Base-by-base conservation (phyloP, 306 rosid genomes). In the Corylus americana region DNA sequence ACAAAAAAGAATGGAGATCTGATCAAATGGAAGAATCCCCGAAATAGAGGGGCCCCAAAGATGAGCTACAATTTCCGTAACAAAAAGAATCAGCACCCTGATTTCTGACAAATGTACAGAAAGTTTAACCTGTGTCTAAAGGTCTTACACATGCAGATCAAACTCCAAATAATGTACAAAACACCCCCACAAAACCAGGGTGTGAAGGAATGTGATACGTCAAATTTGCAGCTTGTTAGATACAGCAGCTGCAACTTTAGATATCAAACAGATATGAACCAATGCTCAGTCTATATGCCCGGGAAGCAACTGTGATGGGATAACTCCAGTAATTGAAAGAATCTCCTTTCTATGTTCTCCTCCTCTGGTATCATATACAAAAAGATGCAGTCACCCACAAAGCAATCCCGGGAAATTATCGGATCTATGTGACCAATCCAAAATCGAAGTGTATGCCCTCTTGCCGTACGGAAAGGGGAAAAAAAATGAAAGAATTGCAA, bases 401-500 rank as follows among this genome's bases (percentile, higher is more conserved):
- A 80, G 77, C 84, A 64, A 85, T 86, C 88, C 88, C 80, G 74
- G 82, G 85, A 75, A 71, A 73, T 77, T 89, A 89, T 72, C 83
- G 59, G 87, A 78, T 80, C 84, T 85, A 80, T 78, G 80, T 83
- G 85, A 86, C 82, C 88, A 79, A 79, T 85, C 87, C 74, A 73
- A 86, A 86, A 77, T 69, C 61, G 75, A 63, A 77, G 90, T 69
- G 80, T 82, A 55, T 81, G 91, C 90, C 94, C 90, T 84, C 86
- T 83, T 88, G 45, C 51, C 50, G 5, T 11, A 78, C 25, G 81
- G 92, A 54, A 70, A 77, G 86, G 86, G 81, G 77, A 47, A 31
- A 13, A 13, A 74, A 86, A 92, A 91, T 91, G 86, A 91, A 92
- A 91, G 83, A 92, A 89, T 92, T 76, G 72, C 84, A 73, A 87